Conservation (phyloP, 75 land plant species). For the Isoetes taiwanensis region DNA sequence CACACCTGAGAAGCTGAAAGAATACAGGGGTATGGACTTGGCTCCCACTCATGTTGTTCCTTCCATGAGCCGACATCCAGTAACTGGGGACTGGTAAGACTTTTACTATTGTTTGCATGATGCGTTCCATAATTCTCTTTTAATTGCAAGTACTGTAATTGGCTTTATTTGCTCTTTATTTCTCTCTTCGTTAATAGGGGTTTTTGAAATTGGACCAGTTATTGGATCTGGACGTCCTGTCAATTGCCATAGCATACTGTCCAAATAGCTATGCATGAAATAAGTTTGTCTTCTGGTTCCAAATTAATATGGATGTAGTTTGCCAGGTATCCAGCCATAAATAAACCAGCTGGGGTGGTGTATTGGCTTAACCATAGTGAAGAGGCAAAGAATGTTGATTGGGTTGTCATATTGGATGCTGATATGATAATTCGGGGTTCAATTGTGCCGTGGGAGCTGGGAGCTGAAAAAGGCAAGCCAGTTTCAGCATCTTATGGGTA, state of each 20-base stretch:
- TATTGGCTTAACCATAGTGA: conserved; percentile 86
- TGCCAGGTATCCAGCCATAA: conserved; percentile 99
- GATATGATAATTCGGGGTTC: conserved; percentile 83
- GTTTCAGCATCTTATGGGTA: conserved; percentile 89
- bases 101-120: no score
- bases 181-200: no score
- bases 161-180: no score
- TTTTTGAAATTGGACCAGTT: no score
- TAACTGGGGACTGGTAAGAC: conserved; percentile 78
- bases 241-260: no score
- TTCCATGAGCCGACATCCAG: conserved; percentile 87
- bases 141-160: no score
- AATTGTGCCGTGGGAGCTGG: conserved; percentile 87
- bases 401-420: conserved; percentile 94
- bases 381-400: conserved; percentile 83
- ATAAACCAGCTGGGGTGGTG: conserved; percentile 86
- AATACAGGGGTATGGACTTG: conserved; percentile 63
- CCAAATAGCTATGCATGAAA: no score
- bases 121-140: no score
- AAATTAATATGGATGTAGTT: no score
- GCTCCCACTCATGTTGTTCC: conserved; percentile 87
- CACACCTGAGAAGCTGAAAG: conserved; percentile 57
- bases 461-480: conserved; percentile 81
- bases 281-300: no score
- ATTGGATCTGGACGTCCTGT: no score